Evolutionary conservation across 306 rosid species (phyloP).

Genomic region (Inga leiocalycina): DNA sequence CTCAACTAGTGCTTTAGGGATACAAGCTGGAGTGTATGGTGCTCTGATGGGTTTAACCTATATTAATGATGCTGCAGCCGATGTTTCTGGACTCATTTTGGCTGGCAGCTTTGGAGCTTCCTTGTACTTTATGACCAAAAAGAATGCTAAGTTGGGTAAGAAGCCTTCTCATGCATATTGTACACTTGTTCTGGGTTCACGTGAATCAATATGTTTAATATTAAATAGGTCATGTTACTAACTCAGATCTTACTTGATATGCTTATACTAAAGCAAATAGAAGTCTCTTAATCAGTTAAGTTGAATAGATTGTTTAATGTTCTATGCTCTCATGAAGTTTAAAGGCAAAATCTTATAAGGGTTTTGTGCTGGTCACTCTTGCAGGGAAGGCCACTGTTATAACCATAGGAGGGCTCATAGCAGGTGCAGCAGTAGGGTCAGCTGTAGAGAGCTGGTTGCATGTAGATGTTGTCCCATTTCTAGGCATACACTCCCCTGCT

Average conservation of each 20-base stretch:
- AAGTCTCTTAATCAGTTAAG: background rate
- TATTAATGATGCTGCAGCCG: conserved; percentile 77
- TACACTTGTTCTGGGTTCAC: conserved; percentile 11
- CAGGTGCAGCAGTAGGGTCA: conserved; percentile 93
- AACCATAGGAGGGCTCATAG: conserved; percentile 90
- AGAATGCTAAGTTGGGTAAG: conserved; percentile 84
- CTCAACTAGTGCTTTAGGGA: conserved; percentile 69
- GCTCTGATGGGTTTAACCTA: conserved; percentile 86
- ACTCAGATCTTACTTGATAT: background rate
- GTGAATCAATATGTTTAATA: background rate
- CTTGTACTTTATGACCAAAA: conserved; percentile 92
- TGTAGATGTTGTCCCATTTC: conserved; percentile 94
- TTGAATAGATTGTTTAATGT: background rate
- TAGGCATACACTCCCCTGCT: conserved; percentile 95
- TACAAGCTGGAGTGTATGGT: conserved; percentile 95
- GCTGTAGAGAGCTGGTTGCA: conserved; percentile 94
- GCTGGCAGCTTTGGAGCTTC: conserved; percentile 99
- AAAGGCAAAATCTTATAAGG: background rate
- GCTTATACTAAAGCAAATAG: conserved; percentile 5
- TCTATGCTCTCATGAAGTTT: background rate
- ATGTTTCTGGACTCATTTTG: conserved; percentile 94
- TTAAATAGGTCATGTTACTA: background rate
- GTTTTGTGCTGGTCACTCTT: conserved; percentile 34
- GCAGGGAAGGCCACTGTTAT: conserved; percentile 93
- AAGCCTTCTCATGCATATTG: conserved; percentile 28